Evolutionary conservation across 2,329 filamentous ascomycete genomes (phyloP).

Genomic region (Phymatotrichopsis omnivora): DNA sequence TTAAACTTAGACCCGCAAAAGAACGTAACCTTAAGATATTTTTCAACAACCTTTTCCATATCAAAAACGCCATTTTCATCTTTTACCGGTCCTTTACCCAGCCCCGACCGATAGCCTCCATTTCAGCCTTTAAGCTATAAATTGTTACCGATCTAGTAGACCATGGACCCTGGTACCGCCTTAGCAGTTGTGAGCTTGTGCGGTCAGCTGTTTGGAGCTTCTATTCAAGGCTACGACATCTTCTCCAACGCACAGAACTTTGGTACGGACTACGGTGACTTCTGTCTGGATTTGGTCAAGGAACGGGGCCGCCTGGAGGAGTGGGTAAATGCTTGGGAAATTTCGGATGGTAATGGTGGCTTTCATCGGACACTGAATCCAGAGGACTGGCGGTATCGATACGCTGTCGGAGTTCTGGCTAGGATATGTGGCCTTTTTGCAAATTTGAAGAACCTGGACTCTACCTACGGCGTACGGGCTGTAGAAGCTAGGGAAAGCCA

Average conservation of each 20-base stretch:
- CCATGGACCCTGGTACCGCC: no score
- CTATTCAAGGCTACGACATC: constrained; percentile 13
- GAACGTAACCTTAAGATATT: no score
- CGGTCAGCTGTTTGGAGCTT: constrained; percentile 9
- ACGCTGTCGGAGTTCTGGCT: constrained; percentile 15
- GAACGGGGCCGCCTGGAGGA: constrained; percentile 14
- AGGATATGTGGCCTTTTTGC: constrained; percentile 16
- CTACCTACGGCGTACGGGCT: constrained; percentile 13
- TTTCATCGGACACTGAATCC: constrained; percentile 13
- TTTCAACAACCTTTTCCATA: no score
- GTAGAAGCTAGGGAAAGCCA: not conserved
- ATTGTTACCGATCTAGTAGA: no score
- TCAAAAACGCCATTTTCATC: no score
- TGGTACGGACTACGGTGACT: constrained; percentile 12
- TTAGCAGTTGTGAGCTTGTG: constrained; percentile 17
- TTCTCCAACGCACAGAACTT: constrained; percentile 12
- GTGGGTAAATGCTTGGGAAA: constrained; percentile 17
- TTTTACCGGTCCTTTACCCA: no score
- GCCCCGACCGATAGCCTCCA: no score
- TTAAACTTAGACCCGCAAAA: no score
- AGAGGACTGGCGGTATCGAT: constrained; percentile 13
- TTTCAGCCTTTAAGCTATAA: no score
- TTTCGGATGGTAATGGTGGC: constrained; percentile 1
- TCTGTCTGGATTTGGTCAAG: constrained; percentile 10
- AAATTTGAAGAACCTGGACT: constrained; percentile 4